Conservation (phyloP, 306 rosid species). For the Prunus campanulata region DNA sequence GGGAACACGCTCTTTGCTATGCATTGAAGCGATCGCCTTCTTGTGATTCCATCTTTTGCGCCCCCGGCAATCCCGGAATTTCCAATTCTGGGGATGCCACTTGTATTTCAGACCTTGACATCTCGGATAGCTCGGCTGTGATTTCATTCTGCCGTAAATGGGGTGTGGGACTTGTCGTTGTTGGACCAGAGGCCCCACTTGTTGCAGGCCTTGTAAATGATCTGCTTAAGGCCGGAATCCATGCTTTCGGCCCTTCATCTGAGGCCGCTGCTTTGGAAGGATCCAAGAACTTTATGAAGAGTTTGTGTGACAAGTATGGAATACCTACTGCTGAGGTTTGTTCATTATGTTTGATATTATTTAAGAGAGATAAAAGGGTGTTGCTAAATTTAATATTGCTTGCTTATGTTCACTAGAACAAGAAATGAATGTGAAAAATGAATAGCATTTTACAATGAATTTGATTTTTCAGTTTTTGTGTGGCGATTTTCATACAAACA, state of each 20-base stretch:
- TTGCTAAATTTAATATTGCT: neutral
- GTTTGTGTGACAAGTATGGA: conserved; percentile 75
- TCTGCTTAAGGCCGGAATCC: conserved; percentile 66
- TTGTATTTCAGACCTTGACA: conserved; percentile 68
- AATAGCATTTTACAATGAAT: neutral
- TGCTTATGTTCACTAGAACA: neutral
- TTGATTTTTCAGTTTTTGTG: neutral
- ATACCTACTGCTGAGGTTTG: conserved; percentile 97
- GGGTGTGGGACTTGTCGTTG: conserved; percentile 83
- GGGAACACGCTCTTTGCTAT: conserved; percentile 95
- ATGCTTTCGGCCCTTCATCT: conserved; percentile 92
- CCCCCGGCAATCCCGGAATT: conserved; percentile 94
- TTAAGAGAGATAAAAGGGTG: neutral
- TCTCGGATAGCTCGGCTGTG: conserved; percentile 59
- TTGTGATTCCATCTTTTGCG: conserved; percentile 69
- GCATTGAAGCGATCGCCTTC: conserved; percentile 84
- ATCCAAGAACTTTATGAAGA: conserved; percentile 93
- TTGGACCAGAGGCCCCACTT: conserved; percentile 96
- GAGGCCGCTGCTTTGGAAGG: conserved; percentile 99
- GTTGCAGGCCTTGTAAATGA: conserved; percentile 80
- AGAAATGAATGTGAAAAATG: neutral
- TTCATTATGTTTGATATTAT: neutral
- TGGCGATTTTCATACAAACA: neutral
- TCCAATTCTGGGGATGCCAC: conserved; percentile 76
- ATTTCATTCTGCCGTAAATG: conserved; percentile 60